Percentiles rank a stretch among this genome's conserved stretches.
phyloP scores from a whole-genome alignment of 2,329 filamentous ascomycete species.

The Dactylellina haptotyla region DNA sequence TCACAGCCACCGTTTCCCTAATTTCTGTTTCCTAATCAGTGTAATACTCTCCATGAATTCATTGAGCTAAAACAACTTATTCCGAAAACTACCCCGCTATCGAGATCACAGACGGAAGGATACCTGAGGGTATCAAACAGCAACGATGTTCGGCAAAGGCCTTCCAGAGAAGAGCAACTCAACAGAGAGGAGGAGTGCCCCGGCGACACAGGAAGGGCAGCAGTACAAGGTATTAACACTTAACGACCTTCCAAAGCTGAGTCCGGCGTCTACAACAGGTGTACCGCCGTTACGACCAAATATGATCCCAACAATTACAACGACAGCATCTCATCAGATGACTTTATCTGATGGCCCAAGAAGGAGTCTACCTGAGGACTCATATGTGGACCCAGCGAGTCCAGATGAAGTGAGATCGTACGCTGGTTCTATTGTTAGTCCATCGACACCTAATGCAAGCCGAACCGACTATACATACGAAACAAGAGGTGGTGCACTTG shows the following conservation, averaged over 20 bases:
- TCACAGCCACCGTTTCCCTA: no score
- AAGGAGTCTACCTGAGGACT: slow-evolving; percentile 42
- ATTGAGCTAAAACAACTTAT: slow-evolving; percentile 8
- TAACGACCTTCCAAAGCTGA: slow-evolving; percentile 36
- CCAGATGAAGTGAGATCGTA: slow-evolving; percentile 39
- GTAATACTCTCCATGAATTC: slow-evolving; percentile 5
- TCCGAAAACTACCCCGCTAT: slow-evolving; percentile 3
- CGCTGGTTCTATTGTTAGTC: slow-evolving; percentile 47
- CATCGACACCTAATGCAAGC: slow-evolving; percentile 31
- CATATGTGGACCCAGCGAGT: slow-evolving; percentile 24
- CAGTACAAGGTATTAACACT: slow-evolving; percentile 42
- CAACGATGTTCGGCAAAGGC: slow-evolving; percentile 45
- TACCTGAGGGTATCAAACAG: slow-evolving; percentile 2
- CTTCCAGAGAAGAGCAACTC: slow-evolving; percentile 22
- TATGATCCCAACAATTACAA: slow-evolving; percentile 21
- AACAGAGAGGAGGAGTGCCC: slow-evolving; percentile 30
- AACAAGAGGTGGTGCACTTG: slow-evolving; percentile 23
- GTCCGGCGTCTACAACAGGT: slow-evolving; percentile 7
- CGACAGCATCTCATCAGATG: slow-evolving; percentile 21
- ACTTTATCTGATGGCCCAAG: slow-evolving; percentile 43
- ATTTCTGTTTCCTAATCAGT: background rate
- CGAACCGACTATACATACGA: slow-evolving; percentile 31
- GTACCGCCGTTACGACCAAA: slow-evolving; percentile 8
- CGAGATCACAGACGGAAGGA: background rate
- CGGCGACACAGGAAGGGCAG: slow-evolving; percentile 31